Evolutionary conservation across 768 basidiomycete species (phyloP), one percentile per base, ranked within the genome.

Genomic region (Sutorius australiensis): DNA sequence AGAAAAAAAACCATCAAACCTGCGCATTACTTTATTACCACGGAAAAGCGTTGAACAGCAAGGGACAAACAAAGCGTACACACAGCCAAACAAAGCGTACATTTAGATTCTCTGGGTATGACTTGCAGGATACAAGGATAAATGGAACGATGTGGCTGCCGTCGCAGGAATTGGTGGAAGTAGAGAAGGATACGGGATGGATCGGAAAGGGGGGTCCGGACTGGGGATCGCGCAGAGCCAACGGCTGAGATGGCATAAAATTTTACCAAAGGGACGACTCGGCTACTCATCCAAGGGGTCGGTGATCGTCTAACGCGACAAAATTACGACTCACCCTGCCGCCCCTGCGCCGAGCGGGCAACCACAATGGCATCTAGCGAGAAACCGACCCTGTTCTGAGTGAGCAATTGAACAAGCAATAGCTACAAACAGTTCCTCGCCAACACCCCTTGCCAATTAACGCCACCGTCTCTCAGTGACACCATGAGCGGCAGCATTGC

Each of bases 401-500:
- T 41, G 24, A 41, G 17, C 9, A 46, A 27, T 32, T 28, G n/a
- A 39, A 46, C 47, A 31, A 48, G 28, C 19, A 52, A 46, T 47
- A 38, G 39, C 48, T 33, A 50, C 53, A 38, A 54, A 51, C 36
- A 21, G 34, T 33, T 41, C 54, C 48, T 38, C 51, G 28, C 46
- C 16, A 21, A 27, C 6, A 27, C 21, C 56, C 28, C 37, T 38
- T 34, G 36, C n/a, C 53, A 42, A 55, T 51, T 61, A 66, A 28
- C 56, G 65, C 65, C 65, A 66, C 31, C 58, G 60, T 38, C 45
- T 66, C 54, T 65, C 62, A 6, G 56, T 64, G 46, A 54, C 45
- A 30, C 64, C 64, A 19, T 54, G 59, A 30, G 62, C 53, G 7
- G 64, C 64, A n/a, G 70, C 67, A 30, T 63, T 66, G 45, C 70